phyloP scores from a whole-genome alignment of 805 yeast species.

The Ogataea nitratoaversa region DNA sequence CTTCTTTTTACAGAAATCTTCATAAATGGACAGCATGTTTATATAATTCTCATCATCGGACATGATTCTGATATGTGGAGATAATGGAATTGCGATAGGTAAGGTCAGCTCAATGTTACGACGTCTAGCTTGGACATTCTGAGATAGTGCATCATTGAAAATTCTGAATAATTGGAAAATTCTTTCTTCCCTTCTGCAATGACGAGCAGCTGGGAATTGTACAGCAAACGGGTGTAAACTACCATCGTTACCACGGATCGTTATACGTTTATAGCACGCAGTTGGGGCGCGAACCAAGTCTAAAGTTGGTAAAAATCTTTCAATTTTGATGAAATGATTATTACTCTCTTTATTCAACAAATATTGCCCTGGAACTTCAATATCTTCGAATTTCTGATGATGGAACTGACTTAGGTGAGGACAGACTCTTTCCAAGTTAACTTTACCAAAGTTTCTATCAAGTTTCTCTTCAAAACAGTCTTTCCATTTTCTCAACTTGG shows the following conservation, averaged over 20 bases:
- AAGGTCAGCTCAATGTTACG: slow-evolving; percentile 80
- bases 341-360: slow-evolving; percentile 80
- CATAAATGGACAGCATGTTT: slow-evolving; percentile 80
- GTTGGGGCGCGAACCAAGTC: slow-evolving; percentile 87
- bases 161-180: slow-evolving; percentile 88
- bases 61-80: slow-evolving; percentile 90
- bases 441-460: slow-evolving; percentile 75
- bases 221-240: slow-evolving; percentile 88
- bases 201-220: slow-evolving; percentile 97
- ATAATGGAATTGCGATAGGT: slow-evolving; percentile 89
- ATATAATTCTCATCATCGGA: slow-evolving; percentile 75
- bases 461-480: slow-evolving; percentile 87
- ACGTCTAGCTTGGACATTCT: slow-evolving; percentile 83
- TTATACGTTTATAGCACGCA: slow-evolving; percentile 83
- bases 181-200: slow-evolving; percentile 93
- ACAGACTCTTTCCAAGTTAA: slow-evolving; percentile 83
- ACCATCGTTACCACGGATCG: slow-evolving; percentile 92
- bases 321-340: slow-evolving; percentile 90
- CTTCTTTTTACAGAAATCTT: slow-evolving; percentile 71
- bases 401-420: slow-evolving; percentile 97
- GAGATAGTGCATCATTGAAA: slow-evolving; percentile 73
- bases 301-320: slow-evolving; percentile 83
- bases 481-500: slow-evolving; percentile 85
- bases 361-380: slow-evolving; percentile 97
- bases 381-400: slow-evolving; percentile 96